A percentile compares a stretch with the other conserved stretches of the same genome.
Evolutionary conservation across 257 asterid genomes (phyloP).

Genomic region (Solanum etuberosum): DNA sequence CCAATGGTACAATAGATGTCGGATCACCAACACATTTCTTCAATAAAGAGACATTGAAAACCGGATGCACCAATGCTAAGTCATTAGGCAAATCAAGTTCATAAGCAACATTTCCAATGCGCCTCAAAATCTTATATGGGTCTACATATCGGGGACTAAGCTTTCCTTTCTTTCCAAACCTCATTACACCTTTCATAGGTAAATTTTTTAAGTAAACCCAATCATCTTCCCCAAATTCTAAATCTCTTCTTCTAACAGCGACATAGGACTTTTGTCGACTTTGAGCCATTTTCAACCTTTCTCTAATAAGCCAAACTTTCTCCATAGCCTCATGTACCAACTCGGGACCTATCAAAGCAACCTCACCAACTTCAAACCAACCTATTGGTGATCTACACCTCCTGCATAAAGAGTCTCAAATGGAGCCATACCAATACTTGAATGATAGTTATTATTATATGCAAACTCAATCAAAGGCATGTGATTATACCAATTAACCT

Average conservation of each 20-base stretch:
- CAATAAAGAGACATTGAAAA: not conserved
- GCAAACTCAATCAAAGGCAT: no score
- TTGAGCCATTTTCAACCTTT: not conserved
- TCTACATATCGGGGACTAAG: not conserved
- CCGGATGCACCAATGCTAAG: not conserved
- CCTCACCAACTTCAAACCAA: not conserved
- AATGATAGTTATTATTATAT: no score
- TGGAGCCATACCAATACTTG: not conserved
- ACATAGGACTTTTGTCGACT: not conserved
- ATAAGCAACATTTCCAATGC: not conserved
- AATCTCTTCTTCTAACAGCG: not conserved
- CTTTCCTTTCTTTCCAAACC: not conserved
- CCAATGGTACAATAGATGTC: not conserved
- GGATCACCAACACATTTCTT: not conserved
- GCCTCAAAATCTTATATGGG: not conserved
- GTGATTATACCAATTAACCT: not conserved
- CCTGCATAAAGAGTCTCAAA: not conserved
- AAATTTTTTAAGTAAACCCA: not conserved
- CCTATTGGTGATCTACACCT: not conserved
- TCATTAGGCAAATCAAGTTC: not conserved
- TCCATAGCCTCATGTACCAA: not conserved
- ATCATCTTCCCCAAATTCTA: not conserved
- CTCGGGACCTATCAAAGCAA: not conserved
- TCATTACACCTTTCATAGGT: not conserved
- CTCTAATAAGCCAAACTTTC: not conserved